Evolutionary conservation across 495 filamentous ascomycete genomes (phyloP).

Genomic region (Penicillium arizonense): DNA sequence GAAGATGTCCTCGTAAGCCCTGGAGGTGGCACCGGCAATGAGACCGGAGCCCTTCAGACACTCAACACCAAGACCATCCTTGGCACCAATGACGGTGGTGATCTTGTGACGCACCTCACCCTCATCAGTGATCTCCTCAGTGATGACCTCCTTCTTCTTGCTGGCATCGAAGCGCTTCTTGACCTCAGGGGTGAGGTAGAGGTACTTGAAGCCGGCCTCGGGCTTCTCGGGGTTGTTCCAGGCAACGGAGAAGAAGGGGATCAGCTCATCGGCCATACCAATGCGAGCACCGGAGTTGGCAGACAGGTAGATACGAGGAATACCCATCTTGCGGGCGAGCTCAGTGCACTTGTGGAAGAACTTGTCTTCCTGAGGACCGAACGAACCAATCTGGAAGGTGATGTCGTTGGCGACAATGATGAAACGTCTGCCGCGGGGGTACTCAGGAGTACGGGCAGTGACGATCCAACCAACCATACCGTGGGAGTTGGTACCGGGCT

Average conservation of each 20-base stretch:
- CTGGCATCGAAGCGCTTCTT: constrained; percentile 88
- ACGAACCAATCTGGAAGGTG: constrained; percentile 97
- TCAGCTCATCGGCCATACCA: constrained; percentile 93
- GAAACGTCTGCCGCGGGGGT: constrained; percentile 87
- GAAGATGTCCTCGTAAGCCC: constrained; percentile 98
- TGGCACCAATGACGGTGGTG: constrained; percentile 87
- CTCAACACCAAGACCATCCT: constrained; percentile 96
- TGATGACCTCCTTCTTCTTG: constrained; percentile 79
- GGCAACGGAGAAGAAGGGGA: constrained; percentile 93
- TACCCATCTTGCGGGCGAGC: constrained; percentile 85
- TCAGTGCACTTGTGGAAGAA: constrained; percentile 99
- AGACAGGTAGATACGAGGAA: constrained; percentile 95
- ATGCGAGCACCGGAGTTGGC: constrained; percentile 99
- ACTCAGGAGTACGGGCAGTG: constrained; percentile 97
- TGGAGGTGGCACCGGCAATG: constrained; percentile 95
- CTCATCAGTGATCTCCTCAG: constrained; percentile 78
- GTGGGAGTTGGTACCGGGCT: constrained; percentile 90
- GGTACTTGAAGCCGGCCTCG: constrained; percentile 94
- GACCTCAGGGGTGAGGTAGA: constrained; percentile 87
- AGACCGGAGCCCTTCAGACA: constrained; percentile 96
- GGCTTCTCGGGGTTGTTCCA: constrained; percentile 87
- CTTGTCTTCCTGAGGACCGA: constrained; percentile 91
- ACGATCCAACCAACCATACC: constrained; percentile 99
- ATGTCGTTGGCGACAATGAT: constrained; percentile 98
- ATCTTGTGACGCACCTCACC: constrained; percentile 94